Conservation (phyloP, 2,329 filamentous ascomycete species). For the Fusarium sp. region DNA sequence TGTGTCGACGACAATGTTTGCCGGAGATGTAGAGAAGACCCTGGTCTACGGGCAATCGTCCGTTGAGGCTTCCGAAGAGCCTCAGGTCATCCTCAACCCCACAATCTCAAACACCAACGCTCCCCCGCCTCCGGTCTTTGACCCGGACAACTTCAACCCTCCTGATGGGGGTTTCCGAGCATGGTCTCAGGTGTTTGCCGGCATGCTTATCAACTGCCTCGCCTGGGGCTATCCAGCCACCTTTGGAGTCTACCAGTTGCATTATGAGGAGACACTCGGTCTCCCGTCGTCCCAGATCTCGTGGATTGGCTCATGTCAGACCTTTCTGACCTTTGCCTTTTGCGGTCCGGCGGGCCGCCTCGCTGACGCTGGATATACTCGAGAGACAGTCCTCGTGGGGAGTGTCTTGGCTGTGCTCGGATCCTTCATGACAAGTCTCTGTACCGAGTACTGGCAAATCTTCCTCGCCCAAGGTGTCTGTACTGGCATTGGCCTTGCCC, state of each 20-base stretch:
- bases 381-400: conserved; percentile 56
- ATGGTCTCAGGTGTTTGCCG: conserved; percentile 64
- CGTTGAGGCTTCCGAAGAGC: conserved; percentile 4
- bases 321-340: conserved; percentile 62
- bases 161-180: conserved; percentile 62
- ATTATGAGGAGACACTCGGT: conserved; percentile 55
- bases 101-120: conserved; percentile 44
- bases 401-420: conserved; percentile 58
- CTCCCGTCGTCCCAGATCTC: conserved; percentile 53
- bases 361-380: conserved; percentile 63
- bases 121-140: conserved; percentile 35
- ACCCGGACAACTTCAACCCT: conserved; percentile 39
- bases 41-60: conserved; percentile 10
- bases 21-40: conserved; percentile 37
- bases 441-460: conserved; percentile 63
- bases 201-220: conserved; percentile 61
- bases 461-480: conserved; percentile 66
- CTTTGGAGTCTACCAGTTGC: conserved; percentile 67
- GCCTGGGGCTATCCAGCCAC: conserved; percentile 64
- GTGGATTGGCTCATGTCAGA: conserved; percentile 64
- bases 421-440: conserved; percentile 61
- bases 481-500: conserved; percentile 65
- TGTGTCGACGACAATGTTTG: conserved; percentile 35
- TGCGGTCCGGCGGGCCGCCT: conserved; percentile 62
- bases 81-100: conserved; percentile 25